Base-by-base conservation (phyloP, 306 rosid species). In the Fragaria ananassa region DNA sequence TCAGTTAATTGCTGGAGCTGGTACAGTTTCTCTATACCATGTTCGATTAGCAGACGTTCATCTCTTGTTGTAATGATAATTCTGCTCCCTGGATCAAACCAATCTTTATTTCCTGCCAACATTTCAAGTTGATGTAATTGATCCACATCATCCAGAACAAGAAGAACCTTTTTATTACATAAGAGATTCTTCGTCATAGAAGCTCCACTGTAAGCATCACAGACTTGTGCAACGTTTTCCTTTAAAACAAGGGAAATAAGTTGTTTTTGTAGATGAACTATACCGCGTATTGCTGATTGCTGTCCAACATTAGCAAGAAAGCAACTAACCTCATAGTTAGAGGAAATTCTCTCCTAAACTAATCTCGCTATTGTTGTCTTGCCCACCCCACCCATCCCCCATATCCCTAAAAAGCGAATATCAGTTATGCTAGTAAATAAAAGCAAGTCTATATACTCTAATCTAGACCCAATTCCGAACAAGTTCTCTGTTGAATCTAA, bases 251-350 rank as follows among this genome's bases (percentile, higher is more conserved):
- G 60, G 10, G 27, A 53, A 53, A 19, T 53, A n/a, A 53, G 60
- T n/a, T 53, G 60, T 53, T 53, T 53, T 8, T 53, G 60, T n/a
- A 53, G 25, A 53, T 53, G 60, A 53, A 53, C 60, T 7, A 19
- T 53, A 53, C 60, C 27, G 8, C 8, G 27, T 8, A 4, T 9
- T 0, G 60, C 25, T 0, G 60, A 53, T 19, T 53, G 31, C 17
- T 77, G 75, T 34, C 75, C 46, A 27, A 77, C 76, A n/a, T 77
- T n/a, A 2, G 75, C 50, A 39, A 77, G 49, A 49, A 77, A 77
- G 75, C 76, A 51, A 15, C 72, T 62, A 77, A 35, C 70, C 29
- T 77, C 68, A 34, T 39, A 77, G 46, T 77, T 23, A 3, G 19
- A 45, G 4, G 29, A 53, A 5, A 56, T 69, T 54, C 41, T 46